Percentiles rank a stretch among this genome's conserved stretches.
These are phyloP conservation scores for Gloeostereum incarnatum DNA, from an alignment of 768 basidiomycete genomes.

Conservation along the genomic window DNA sequence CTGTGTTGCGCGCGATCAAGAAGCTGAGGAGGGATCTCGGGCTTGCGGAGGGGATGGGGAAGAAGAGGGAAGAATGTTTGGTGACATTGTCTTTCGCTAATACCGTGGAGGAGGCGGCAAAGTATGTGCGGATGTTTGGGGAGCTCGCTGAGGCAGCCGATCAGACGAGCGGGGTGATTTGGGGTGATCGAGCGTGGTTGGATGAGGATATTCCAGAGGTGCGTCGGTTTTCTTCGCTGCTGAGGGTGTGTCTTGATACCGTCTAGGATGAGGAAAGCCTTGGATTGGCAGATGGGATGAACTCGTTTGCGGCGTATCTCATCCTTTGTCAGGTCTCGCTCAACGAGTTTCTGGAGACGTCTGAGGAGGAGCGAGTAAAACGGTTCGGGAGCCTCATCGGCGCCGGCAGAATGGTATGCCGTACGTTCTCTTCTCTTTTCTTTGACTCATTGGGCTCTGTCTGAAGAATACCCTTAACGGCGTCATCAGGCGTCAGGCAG, in stretches of 20 bases:
- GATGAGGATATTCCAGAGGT: conserved; percentile 47
- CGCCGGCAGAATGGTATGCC: conserved; percentile 28
- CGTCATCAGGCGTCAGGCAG: no score
- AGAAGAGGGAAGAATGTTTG: conserved; percentile 30
- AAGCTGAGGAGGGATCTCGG: conserved; percentile 54
- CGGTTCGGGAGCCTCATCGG: conserved; percentile 28
- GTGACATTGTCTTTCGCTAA: conserved; percentile 58
- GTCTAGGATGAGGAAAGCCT: conserved; percentile 54
- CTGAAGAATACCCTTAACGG: no score
- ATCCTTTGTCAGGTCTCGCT: conserved; percentile 29
- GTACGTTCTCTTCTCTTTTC: no score
- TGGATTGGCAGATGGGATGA: conserved; percentile 34
- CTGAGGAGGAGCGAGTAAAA: conserved; percentile 21
- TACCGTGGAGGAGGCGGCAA: conserved; percentile 47
- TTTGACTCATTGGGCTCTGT: no score
- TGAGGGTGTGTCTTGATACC: conserved; percentile 1
- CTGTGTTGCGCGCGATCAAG: conserved; percentile 60
- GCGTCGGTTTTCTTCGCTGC: conserved; percentile 2
- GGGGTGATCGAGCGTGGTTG: conserved; percentile 60
- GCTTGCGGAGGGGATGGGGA: conserved; percentile 51
- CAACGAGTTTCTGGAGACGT: conserved; percentile 30
- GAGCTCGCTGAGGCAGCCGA: conserved; percentile 43
- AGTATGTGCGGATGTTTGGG: conserved; percentile 45
- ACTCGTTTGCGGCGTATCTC: conserved; percentile 36
- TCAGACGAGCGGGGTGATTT: conserved; percentile 31